phyloP scores from a whole-genome alignment of 73 alveolate species.

The Tetrahymena thermophila region DNA sequence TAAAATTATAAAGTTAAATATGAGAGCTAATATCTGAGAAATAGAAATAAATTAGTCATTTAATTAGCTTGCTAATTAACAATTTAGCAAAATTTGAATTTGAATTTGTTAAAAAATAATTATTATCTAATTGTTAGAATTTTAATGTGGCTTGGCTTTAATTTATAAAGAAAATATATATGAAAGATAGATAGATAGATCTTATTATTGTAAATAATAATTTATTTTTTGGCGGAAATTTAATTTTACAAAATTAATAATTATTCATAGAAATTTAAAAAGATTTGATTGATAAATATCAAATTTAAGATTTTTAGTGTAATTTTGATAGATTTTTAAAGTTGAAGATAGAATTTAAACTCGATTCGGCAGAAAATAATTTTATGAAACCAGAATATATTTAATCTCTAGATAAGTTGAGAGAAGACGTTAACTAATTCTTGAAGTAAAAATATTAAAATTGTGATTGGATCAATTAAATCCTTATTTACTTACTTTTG shows the following conservation, averaged over 20 bases:
- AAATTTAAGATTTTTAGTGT: neutral
- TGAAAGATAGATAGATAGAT: neutral
- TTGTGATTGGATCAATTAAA: neutral
- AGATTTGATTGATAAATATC: neutral
- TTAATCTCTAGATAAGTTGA: neutral
- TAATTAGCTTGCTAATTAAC: neutral
- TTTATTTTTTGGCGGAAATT: neutral
- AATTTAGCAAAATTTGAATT: neutral
- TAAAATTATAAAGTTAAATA: too few relatives aligned
- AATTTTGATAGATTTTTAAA: neutral
- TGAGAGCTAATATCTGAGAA: too few relatives aligned
- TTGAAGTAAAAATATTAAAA: neutral
- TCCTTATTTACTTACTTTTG: neutral
- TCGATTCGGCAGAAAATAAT: neutral
- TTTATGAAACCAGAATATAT: neutral
- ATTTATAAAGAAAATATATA: neutral
- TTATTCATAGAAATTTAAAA: neutral
- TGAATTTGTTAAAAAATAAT: neutral
- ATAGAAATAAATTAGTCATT: too few relatives aligned
- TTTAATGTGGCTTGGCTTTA: neutral
- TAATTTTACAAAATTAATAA: neutral
- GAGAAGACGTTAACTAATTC: neutral
- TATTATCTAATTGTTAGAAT: neutral
- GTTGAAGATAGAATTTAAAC: neutral
- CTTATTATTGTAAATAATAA: neutral